Base-by-base conservation (phyloP, 129 eudicot species). In the Helianthus annuus region DNA sequence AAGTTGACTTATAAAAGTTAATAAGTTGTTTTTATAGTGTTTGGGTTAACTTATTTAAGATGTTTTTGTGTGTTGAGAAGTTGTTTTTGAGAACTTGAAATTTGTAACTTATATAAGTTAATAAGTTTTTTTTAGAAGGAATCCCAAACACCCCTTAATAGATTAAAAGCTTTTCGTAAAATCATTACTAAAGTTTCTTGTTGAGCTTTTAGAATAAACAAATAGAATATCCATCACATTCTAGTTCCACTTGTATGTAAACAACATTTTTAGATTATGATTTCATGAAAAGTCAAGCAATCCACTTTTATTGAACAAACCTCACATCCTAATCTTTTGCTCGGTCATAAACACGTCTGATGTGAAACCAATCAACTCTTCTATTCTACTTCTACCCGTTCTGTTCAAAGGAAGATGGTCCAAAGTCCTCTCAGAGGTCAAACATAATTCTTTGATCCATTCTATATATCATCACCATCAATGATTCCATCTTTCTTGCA, bases 351-450 rank as follows among this genome's bases (percentile, higher is more conserved):
- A 3, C 40, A 17, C 14, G 34, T 3, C 3, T 3, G 63, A 68
- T 48, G 44, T 38, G 80, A 6, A 59, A 54, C 6, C 69, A 40
- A 68, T 16, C 52, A 67, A n/a, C 58, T 66, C 68, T 66, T n/a
- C 56, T 66, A 9, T 56, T 17, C 36, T 32, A 2, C 36, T 48
- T 51, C 12, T 27, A 40, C 57, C 34, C 54, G 16, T 44, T 40
- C 8, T 32, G 66, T 70, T 77, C 81, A 64, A 78, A 52, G 60
- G 32, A 57, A 76, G 58, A 57, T 29, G 32, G 67, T 76, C 49
- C 68, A 69, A 58, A 58, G 81, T 78, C 81, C 16, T 62, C 8
- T 52, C 76, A 77, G 76, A 77, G 71, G 81, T 78, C 81, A 78
- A 70, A 52, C 81, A n/a, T 42, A 5, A 11, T 62, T 62, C 66